phyloP scores from a whole-genome alignment of 2,329 filamentous ascomycete genomes.

The Gnomoniopsis sp. region DNA sequence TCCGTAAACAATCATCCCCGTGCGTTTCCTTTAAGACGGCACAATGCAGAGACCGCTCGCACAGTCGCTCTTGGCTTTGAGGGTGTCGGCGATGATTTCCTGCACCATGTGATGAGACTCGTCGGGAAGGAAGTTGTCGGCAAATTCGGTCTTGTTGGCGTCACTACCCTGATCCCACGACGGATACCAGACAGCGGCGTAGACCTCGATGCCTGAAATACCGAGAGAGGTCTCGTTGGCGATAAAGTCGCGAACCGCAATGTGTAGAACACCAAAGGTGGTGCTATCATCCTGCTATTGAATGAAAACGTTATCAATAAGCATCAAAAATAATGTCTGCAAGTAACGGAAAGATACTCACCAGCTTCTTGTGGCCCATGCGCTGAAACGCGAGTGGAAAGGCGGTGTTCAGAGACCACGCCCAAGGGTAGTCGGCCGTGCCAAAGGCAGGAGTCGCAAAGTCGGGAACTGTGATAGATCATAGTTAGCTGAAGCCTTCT shows the following conservation, averaged over 20 bases:
- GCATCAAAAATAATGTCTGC: too few relatives aligned
- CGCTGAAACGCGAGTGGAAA: conserved; percentile 26
- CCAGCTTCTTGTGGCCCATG: conserved; percentile 23
- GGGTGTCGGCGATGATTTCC: conserved; percentile 2
- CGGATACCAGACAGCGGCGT: conserved; percentile 15
- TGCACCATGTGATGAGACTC: conserved; percentile 4
- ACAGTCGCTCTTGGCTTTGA: background rate
- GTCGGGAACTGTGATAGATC: conserved; percentile 24
- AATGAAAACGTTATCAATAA: too few relatives aligned
- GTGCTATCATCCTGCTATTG: conserved; percentile 17
- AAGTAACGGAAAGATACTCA: too few relatives aligned
- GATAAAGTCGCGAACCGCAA: conserved; percentile 21
- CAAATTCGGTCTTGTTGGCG: background rate
- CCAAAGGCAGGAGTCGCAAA: conserved; percentile 32
- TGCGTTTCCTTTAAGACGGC: background rate
- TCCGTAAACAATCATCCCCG: background rate
- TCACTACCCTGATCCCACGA: background rate
- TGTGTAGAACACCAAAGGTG: conserved; percentile 23
- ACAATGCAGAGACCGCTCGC: background rate
- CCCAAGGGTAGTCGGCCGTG: conserved; percentile 20
- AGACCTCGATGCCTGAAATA: conserved; percentile 19
- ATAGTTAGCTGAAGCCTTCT: background rate
- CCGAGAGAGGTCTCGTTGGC: background rate
- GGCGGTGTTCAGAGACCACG: conserved; percentile 27
- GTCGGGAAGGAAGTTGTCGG: background rate